These are phyloP conservation scores for Talaromyces sp. DNA, from an alignment of 2,329 filamentous ascomycete genomes.

Conservation along the genomic window DNA sequence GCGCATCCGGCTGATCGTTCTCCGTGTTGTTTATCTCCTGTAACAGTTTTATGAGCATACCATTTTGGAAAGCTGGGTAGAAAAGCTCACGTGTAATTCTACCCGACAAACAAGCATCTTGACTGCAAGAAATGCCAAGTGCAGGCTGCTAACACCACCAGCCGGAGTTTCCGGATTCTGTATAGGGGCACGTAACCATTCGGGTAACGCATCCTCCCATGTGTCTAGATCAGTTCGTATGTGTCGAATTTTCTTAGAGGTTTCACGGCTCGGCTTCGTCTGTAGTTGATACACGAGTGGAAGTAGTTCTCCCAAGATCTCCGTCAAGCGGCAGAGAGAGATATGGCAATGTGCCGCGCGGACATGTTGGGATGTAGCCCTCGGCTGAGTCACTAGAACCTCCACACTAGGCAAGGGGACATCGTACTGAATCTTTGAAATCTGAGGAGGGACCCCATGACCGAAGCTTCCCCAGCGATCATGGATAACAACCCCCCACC, in stretches of 20 bases:
- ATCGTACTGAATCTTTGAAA: conserved; percentile 51
- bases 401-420: conserved; percentile 50
- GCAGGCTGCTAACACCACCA: conserved; percentile 41
- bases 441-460: conserved; percentile 53
- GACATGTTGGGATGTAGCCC: conserved; percentile 37
- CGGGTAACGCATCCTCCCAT: conserved; percentile 43
- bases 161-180: conserved; percentile 30
- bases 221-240: conserved; percentile 43
- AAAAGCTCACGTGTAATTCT: conserved; percentile 39
- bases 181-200: conserved; percentile 36
- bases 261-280: conserved; percentile 38
- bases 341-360: conserved; percentile 49
- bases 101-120: conserved; percentile 46
- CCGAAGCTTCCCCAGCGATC: conserved; percentile 55
- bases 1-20: conserved; percentile 43
- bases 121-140: conserved; percentile 41
- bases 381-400: conserved; percentile 32
- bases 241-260: conserved; percentile 41
- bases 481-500: conserved; percentile 56
- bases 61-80: background rate
- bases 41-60: background rate
- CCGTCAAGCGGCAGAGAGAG: conserved; percentile 48
- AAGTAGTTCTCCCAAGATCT: conserved; percentile 43
- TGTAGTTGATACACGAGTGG: conserved; percentile 45
- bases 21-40: conserved; percentile 41